Evolutionary conservation across 805 yeast species (phyloP).

Genomic region (Blastobotrys peoriensis): DNA sequence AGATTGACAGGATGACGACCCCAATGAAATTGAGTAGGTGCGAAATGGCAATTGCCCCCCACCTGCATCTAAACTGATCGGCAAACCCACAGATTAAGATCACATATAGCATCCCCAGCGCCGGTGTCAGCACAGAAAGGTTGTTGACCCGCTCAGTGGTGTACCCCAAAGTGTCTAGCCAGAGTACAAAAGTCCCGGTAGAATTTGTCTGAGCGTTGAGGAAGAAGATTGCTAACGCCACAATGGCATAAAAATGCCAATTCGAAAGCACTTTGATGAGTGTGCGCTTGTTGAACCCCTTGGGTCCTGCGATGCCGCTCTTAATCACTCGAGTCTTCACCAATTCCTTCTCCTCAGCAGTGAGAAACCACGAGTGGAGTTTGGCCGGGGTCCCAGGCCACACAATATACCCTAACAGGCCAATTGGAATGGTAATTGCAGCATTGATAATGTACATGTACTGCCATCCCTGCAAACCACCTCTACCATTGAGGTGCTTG

Average conservation of each 20-base stretch:
- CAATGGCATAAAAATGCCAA: conserved; percentile 56
- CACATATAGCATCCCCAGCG: conserved; percentile 43
- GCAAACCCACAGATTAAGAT: conserved; percentile 16
- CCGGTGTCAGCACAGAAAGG: too few species aligned
- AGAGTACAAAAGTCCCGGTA: too few species aligned
- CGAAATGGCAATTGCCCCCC: conserved; percentile 48
- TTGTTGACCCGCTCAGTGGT: too few species aligned
- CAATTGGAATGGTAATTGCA: conserved; percentile 50
- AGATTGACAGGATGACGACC: conserved; percentile 46
- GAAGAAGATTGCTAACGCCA: conserved; percentile 50
- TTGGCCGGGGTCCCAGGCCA: conserved; percentile 63
- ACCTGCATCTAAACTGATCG: too few species aligned
- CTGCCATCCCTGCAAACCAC: conserved; percentile 59
- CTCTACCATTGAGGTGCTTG: conserved; percentile 40
- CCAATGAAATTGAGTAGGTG: conserved; percentile 49
- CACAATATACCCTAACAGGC: conserved; percentile 46
- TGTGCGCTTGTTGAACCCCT: not conserved
- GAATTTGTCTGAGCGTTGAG: conserved; percentile 49
- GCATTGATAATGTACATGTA: conserved; percentile 70
- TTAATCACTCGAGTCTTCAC: conserved; percentile 38
- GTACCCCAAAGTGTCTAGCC: too few species aligned
- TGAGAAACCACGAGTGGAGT: conserved; percentile 45
- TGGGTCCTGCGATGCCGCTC: conserved; percentile 5
- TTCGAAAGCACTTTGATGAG: conserved; percentile 40
- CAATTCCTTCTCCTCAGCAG: conserved; percentile 50